These are phyloP conservation scores for Starmerella davenportii DNA, from an alignment of 805 yeast species.

Conservation along the genomic window DNA sequence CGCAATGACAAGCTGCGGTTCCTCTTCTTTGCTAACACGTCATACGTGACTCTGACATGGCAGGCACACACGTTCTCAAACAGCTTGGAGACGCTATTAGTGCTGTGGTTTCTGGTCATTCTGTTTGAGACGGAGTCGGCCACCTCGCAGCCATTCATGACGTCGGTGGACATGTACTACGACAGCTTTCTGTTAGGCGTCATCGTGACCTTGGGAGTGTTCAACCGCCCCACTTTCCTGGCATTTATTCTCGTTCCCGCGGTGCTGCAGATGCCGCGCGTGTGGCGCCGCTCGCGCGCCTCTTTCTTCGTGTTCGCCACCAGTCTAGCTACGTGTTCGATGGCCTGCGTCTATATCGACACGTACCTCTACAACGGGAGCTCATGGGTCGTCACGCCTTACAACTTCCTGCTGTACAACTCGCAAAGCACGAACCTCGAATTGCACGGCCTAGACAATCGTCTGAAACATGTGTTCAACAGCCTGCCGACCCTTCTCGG, in stretches of 20 bases:
- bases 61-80: conserved; percentile 88
- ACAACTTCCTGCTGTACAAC: conserved; percentile 63
- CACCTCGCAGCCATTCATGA: conserved; percentile 8
- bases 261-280: conserved; percentile 27
- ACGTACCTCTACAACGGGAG: conserved; percentile 27
- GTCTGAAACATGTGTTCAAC: conserved; percentile 51
- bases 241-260: conserved; percentile 57
- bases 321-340: conserved; percentile 26
- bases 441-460: conserved; percentile 68
- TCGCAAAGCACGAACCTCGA: conserved; percentile 38
- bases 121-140: conserved; percentile 26
- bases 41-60: conserved; percentile 57
- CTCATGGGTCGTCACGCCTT: conserved; percentile 43
- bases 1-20: conserved; percentile 30
- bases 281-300: conserved; percentile 24
- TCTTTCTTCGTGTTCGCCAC: conserved; percentile 21
- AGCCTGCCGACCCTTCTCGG: conserved; percentile 74
- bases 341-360: conserved; percentile 34
- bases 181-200: conserved; percentile 32
- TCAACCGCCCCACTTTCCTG: conserved; percentile 71
- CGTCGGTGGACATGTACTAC: conserved; percentile 19
- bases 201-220: conserved; percentile 46
- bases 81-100: conserved; percentile 43
- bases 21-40: conserved; percentile 29
- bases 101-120: conserved; percentile 34